Conservation (phyloP, 2,329 filamentous ascomycete species). For the Aureobasidium uvarum region DNA sequence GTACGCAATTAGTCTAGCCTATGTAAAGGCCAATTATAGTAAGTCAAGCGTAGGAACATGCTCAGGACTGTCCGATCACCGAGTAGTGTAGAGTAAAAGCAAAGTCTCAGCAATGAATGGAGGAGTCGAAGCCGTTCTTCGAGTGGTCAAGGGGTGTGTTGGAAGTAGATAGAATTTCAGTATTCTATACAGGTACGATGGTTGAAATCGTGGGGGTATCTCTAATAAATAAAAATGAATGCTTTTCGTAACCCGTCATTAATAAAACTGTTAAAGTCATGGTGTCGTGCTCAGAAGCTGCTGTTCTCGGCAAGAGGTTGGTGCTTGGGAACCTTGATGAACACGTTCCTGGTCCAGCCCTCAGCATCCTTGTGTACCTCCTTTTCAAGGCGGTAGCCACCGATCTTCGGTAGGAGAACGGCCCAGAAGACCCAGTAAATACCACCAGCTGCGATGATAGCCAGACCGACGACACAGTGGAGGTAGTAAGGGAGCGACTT, state of each 20-base stretch:
- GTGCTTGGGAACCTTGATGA: constrained; percentile 21
- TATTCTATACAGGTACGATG: constrained; percentile 10
- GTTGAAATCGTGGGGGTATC: constrained; percentile 24
- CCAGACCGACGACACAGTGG: constrained; percentile 54
- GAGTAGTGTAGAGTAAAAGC: background rate
- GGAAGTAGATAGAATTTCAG: background rate
- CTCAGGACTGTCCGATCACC: background rate
- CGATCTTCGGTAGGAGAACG: constrained; percentile 48
- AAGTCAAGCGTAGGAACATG: no score
- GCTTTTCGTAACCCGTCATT: constrained; percentile 22
- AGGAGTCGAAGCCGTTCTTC: background rate
- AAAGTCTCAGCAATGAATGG: background rate
- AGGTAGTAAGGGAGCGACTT: constrained; percentile 54
- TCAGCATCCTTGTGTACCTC: constrained; percentile 39
- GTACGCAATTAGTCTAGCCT: no score
- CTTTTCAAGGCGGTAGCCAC: constrained; percentile 39
- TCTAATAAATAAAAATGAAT: constrained; percentile 16
- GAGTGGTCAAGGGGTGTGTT: background rate
- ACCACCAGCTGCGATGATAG: constrained; percentile 50
- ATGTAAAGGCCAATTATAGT: no score
- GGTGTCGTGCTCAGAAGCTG: constrained; percentile 8
- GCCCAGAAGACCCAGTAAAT: constrained; percentile 56
- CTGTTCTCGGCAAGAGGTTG: background rate
- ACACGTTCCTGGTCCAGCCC: constrained; percentile 41
- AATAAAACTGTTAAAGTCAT: constrained; percentile 22